phyloP scores from a whole-genome alignment of 2,329 filamentous ascomycete species.

The Colletotrichum viniferum region DNA sequence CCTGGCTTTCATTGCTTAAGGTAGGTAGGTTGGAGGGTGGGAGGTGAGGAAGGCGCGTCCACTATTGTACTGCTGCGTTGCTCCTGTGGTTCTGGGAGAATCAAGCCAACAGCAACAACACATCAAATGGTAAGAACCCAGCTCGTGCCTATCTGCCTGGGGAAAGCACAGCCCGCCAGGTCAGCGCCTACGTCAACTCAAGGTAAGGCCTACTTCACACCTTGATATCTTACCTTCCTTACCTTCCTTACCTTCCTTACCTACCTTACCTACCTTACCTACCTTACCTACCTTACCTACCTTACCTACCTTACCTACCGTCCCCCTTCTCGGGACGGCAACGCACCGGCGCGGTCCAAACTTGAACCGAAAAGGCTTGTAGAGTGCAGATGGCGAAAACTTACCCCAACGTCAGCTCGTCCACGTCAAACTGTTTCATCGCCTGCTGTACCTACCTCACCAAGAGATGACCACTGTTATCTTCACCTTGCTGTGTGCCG shows the following conservation, averaged over 20 bases:
- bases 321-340: not conserved
- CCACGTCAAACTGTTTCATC: not conserved
- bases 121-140: not conserved
- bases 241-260: not conserved
- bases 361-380: not conserved
- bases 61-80: not conserved
- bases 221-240: too few relatives aligned
- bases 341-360: constrained; percentile 5
- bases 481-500: not conserved
- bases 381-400: not conserved
- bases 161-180: not conserved
- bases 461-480: not conserved
- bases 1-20: too few relatives aligned
- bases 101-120: not conserved
- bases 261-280: not conserved
- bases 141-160: not conserved
- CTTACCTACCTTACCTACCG: not conserved
- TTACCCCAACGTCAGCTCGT: constrained; percentile 9
- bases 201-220: not conserved
- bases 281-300: not conserved
- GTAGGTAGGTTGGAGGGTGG: too few relatives aligned
- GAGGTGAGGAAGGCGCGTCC: not conserved
- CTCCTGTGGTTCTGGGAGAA: not conserved
- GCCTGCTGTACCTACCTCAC: not conserved
- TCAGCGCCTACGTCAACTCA: not conserved